Evolutionary conservation across 495 filamentous ascomycete genomes (phyloP), one percentile per base, ranked within the genome.

Genomic region (Penicillium salamii): DNA sequence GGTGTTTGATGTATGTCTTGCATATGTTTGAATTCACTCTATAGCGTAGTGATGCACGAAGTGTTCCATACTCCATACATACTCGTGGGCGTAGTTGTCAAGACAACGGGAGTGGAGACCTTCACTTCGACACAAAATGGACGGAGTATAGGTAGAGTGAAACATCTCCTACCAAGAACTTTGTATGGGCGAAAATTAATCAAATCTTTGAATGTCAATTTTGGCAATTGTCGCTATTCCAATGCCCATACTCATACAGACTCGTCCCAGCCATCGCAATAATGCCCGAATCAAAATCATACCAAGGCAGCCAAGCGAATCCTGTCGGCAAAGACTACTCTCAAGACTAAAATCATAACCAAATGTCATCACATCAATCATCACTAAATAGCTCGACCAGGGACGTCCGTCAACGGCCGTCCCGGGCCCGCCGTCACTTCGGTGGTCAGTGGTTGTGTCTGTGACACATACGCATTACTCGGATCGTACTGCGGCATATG

Each of bases 381-480:
- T 34, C 17, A 18, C 46, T 58, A 65, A 3, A 57, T 52, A 42
- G 53, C 48, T 11, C 55, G 57, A 15, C 32, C 26, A 3, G 56
- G 50, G 23, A 44, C 24, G 45, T 65, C 62, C 3, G 59, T 63
- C 50, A 66, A 51, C 34, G 53, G 44, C 37, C 62, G 63, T 13
- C 57, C 59, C 9, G 52, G 42, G 6, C 42, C 50, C 19, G 45
- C 35, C n/a, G 41, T 48, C 3, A 26, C 49, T 5, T 21, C 39
- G 9, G 54, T 31, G 23, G 51, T 37, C 18, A 46, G 18, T 17
- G 49, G 37, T 35, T 61, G 57, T 3, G 49, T 61, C 28, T 67
- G 65, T 0, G 67, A 56, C 7, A 55, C 58, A 62, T 77, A 74
- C 20, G 67, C 49, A 26, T 66, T 75, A 42, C 66, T 61, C 13